These are phyloP conservation scores for Hypoxylon sp. DNA, from an alignment of 2,329 filamentous ascomycete species.

Conservation along the genomic window DNA sequence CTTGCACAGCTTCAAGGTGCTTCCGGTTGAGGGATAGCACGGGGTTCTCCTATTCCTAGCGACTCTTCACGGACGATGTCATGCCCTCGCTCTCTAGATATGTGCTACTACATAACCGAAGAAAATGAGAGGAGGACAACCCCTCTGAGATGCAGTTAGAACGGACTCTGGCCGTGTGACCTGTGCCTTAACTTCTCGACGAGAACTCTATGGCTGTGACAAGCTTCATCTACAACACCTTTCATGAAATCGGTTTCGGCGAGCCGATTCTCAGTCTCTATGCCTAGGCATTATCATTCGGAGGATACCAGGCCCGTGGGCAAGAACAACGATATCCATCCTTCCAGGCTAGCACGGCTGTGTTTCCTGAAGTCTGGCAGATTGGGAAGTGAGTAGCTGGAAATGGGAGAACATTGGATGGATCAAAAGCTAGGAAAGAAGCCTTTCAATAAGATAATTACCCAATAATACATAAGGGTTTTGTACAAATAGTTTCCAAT, in stretches of 20 bases:
- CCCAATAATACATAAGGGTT: too few relatives aligned
- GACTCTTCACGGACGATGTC: background rate
- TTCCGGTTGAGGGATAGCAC: too few relatives aligned
- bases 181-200: background rate
- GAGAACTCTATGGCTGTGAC: background rate
- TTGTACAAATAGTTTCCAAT: too few relatives aligned
- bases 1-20: too few relatives aligned
- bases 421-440: background rate
- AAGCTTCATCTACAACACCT: background rate
- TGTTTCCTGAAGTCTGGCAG: too few relatives aligned
- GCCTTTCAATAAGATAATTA: too few relatives aligned
- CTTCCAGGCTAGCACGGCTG: background rate
- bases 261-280: background rate
- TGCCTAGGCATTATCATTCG: background rate
- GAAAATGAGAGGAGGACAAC: background rate
- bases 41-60: background rate
- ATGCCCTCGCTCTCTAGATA: background rate
- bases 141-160: background rate
- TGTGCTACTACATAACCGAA: background rate
- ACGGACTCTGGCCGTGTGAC: background rate
- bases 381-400: too few relatives aligned
- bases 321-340: too few relatives aligned
- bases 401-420: background rate
- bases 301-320: background rate
- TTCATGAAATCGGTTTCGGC: too few relatives aligned